phyloP scores from a whole-genome alignment of 163 green algal genomes.

The Coccomyxa subellipsoidea region DNA sequence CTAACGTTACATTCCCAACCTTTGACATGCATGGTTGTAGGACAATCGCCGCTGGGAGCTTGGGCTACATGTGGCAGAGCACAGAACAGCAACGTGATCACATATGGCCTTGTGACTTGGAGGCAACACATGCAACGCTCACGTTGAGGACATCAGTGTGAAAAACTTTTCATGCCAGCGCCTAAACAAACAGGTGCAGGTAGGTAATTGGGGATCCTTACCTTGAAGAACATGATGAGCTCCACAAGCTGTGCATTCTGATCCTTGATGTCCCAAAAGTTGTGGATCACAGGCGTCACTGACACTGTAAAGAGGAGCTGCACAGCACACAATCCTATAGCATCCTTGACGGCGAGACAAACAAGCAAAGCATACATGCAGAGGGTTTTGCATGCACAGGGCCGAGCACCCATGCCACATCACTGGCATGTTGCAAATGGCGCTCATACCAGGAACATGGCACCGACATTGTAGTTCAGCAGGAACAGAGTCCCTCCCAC shows the following conservation, averaged over 20 bases:
- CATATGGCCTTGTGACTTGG: background rate
- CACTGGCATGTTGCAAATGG: background rate
- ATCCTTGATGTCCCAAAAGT: conserved; percentile 10
- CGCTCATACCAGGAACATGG: background rate
- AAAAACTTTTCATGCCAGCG: no score
- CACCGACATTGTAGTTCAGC: background rate
- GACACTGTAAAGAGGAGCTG: conserved; percentile 6
- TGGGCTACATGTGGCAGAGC: background rate
- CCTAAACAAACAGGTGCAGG: no score
- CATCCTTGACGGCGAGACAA: no score
- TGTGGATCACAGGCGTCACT: conserved; percentile 6
- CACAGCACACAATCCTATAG: background rate
- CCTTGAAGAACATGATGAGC: conserved; percentile 10
- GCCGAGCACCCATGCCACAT: no score
- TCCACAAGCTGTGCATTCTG: conserved; percentile 11
- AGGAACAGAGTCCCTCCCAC: background rate
- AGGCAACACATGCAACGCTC: background rate
- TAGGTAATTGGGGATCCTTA: background rate
- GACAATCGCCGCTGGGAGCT: background rate
- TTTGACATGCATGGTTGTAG: background rate
- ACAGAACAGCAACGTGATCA: background rate
- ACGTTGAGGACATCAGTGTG: no score
- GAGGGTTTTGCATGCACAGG: no score
- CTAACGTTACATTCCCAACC: background rate
- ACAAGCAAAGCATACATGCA: no score